Base-by-base conservation (phyloP, 2,329 filamentous ascomycete genomes). In the Aspergillus hiratsukae region DNA sequence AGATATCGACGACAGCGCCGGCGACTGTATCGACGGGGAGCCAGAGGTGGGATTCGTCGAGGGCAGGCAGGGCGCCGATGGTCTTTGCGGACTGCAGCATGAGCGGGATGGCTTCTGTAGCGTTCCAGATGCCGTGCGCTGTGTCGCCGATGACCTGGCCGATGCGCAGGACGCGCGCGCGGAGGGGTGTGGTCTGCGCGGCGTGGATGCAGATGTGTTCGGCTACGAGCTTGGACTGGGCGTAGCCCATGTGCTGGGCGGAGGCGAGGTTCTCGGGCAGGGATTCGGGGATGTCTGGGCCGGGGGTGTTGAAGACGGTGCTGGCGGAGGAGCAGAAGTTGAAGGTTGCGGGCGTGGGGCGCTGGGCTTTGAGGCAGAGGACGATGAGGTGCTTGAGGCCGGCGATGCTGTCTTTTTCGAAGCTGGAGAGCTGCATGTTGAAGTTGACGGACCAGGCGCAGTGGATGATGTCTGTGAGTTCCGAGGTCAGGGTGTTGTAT, bases 371-470 rank as follows among this genome's bases (percentile, higher is more conserved):
- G 0, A 77, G 68, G 48, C 70, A 75, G 14, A 77, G 64, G 51
- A 72, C 64, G 43, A 76, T 69, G 11, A 74, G 62, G 58, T 84
- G 78, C 9, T 69, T 70, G 10, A 83, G 69, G 28, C 76, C 79
- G 3, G 74, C 70, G 31, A 86, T 79, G 60, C 80, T 80, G 58
- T 82, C 78, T 41, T 75, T 75, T 49, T 78, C 77, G 62, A 87
- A 87, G 57, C 79, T 82, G 41, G 70, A 71, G 1, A 87, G 73
- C 3, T 79, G 77, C 53, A 84, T 74, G 27, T 79, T 80, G 72
- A 87, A 87, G 69, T 87, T 87, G 19, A 87, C 85, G 1, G 81
- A 77, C 85, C 85, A 87, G 21, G 84, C 84, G 7, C 84, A 76
- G 66, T 87, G 85, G 54, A 89, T 79, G 19, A 90, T 75, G 2